A percentile compares a stretch with the other conserved stretches of the same genome.
Conservation (phyloP, 768 basidiomycete genomes). For the Lactarius akahatsu region DNA sequence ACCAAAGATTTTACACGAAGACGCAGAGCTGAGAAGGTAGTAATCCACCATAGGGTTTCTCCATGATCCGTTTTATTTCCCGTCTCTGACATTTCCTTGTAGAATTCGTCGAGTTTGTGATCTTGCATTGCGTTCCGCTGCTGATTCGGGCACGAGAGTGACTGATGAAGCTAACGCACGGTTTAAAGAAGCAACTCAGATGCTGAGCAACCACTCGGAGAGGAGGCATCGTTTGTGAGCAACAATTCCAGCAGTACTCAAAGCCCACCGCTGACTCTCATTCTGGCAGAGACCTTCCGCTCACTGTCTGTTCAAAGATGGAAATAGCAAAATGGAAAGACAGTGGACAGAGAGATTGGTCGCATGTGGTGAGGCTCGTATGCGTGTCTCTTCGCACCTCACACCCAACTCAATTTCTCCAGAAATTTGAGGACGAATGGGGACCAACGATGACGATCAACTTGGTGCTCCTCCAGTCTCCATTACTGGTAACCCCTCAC, state of each 20-base stretch:
- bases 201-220: background rate
- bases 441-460: too few species aligned
- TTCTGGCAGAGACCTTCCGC: background rate
- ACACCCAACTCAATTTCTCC: too few species aligned
- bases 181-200: background rate
- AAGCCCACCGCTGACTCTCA: background rate
- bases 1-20: background rate
- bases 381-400: too few species aligned
- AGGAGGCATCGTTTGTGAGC: background rate
- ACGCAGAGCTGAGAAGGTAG: background rate
- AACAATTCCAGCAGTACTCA: background rate
- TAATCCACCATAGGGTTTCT: background rate
- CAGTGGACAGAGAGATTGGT: background rate
- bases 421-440: too few species aligned
- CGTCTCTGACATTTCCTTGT: background rate
- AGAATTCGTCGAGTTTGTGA: background rate
- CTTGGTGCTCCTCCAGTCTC: too few species aligned
- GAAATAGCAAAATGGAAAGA: background rate
- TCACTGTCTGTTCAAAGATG: background rate
- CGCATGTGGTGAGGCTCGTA: background rate
- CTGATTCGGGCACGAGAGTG: background rate
- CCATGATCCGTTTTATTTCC: background rate
- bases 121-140: background rate
- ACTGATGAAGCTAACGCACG: too few species aligned
- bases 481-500: too few species aligned